Conservation (phyloP, 1,284 basidiomycete species). For the Agroathelia rolfsii region DNA sequence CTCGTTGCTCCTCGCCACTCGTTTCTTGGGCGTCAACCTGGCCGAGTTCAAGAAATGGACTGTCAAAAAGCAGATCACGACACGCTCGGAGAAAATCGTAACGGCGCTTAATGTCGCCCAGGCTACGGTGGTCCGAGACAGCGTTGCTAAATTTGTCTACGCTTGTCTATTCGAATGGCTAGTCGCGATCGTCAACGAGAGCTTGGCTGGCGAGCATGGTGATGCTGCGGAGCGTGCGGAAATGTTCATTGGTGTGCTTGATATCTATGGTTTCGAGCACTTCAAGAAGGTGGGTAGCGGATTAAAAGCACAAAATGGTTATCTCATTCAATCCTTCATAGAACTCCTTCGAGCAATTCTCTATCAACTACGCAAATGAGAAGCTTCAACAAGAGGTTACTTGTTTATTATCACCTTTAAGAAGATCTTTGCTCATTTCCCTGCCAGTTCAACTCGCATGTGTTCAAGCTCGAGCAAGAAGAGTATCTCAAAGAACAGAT, state of each 20-base stretch:
- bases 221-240: slow-evolving; percentile 80
- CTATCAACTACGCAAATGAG: slow-evolving; percentile 99
- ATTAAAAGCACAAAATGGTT: too few relatives aligned
- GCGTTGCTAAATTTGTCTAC: slow-evolving; percentile 98
- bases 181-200: slow-evolving; percentile 94
- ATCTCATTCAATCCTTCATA: slow-evolving; percentile 16
- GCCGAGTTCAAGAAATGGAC: slow-evolving; percentile 99
- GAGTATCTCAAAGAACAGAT: slow-evolving; percentile 98
- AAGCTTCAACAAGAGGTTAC: slow-evolving; percentile 89
- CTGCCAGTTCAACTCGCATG: slow-evolving; percentile 88
- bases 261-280: slow-evolving; percentile 95
- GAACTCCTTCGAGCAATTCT: slow-evolving; percentile 99
- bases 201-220: slow-evolving; percentile 83
- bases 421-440: slow-evolving; percentile 11
- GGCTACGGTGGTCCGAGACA: slow-evolving; percentile 93
- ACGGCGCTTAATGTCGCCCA: slow-evolving; percentile 80
- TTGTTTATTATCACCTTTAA: slow-evolving; percentile 2
- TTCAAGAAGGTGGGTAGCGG: slow-evolving; percentile 71
- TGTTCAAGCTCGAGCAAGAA: slow-evolving; percentile 99
- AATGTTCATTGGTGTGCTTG: slow-evolving; percentile 98
- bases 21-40: slow-evolving; percentile 83
- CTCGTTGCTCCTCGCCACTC: slow-evolving; percentile 73
- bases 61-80: slow-evolving; percentile 93
- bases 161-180: slow-evolving; percentile 99
- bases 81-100: slow-evolving; percentile 92